Base-by-base conservation (phyloP, 441 rosid species). In the Gossypium trilobum region DNA sequence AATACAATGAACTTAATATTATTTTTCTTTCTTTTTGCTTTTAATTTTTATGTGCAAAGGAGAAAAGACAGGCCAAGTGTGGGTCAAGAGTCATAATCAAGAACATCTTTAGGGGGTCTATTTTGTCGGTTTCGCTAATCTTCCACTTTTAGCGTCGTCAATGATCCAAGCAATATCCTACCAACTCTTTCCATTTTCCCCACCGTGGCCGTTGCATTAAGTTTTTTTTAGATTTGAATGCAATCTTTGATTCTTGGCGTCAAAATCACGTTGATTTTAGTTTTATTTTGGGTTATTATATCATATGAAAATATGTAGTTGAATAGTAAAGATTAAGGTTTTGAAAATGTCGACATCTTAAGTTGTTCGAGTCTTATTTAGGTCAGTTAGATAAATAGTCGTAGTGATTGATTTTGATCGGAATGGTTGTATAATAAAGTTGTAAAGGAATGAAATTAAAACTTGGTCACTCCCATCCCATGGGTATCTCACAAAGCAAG, bases 401-500 rank as follows among this genome's bases (percentile, higher is more conserved):
- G 3, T 23, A 2, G 27, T 25, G 29, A 25, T 3, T 25, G 25
- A 25, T 25, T 25, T 2, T 25, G 29, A 25, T 25, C 5, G 31
- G 7, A 4, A 5, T 31, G 36, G 1, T 31, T 31, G 7, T 29
- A 31, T 31, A 4, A 5, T 31, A 31, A 5, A 6, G 7, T 5
- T 31, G 7, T 31, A 4, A 31, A 31, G 36, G 33, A 5, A 31
- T 13, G 23, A 48, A 33, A 19, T 9, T 46, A 8, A n/a, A 16
- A 8, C n/a, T 16, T 33, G 36, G 67, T 16, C 10, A 16, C 9
- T 55, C 51, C 16, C 31, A 56, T 69, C 33, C 33, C 36, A 31
- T 31, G 52, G 48, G 77, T 69, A 68, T 48, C 50, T 10, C 25
- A 19, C 54, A 10, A 74, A 71, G 23, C 55, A 65, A 20, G 55